Conservation (phyloP, 2,329 filamentous ascomycete species). For the Fusarium drepaniforme region DNA sequence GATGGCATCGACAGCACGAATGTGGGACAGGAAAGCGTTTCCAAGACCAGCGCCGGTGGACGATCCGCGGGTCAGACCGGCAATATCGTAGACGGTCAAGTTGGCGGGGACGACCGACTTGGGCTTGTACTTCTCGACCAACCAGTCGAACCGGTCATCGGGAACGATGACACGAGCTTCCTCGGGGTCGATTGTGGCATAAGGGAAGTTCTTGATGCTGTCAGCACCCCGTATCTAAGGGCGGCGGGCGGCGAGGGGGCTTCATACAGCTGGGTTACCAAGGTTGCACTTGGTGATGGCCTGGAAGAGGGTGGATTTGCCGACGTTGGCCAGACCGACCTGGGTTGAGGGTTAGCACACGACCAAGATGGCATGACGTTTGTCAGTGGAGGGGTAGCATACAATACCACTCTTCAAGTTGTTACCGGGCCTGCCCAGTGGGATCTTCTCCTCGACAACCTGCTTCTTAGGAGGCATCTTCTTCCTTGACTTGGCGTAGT, state of each 20-base stretch:
- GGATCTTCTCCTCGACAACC: constrained; percentile 93
- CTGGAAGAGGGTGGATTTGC: constrained; percentile 99
- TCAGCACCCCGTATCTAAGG: constrained; percentile 55
- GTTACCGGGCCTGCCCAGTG: constrained; percentile 96
- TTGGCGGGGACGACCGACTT: constrained; percentile 98
- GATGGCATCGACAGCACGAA: constrained; percentile 97
- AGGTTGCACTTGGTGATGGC: constrained; percentile 98
- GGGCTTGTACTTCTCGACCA: constrained; percentile 95
- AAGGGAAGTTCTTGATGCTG: constrained; percentile 87
- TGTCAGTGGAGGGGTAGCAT: constrained; percentile 50
- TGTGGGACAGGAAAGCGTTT: constrained; percentile 98
- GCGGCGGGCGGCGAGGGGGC: constrained; percentile 47
- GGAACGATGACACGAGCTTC: constrained; percentile 98
- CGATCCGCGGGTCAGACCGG: constrained; percentile 93
- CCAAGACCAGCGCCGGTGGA: constrained; percentile 98
- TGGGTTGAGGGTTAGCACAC: constrained; percentile 55
- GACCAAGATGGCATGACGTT: constrained; percentile 8
- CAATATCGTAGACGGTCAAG: constrained; percentile 98
- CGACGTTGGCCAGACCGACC: constrained; percentile 99
- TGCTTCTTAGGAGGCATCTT: constrained; percentile 98
- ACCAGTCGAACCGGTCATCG: constrained; percentile 95
- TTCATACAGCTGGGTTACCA: constrained; percentile 92
- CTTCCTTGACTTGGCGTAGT: constrained; percentile 72
- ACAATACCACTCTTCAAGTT: constrained; percentile 99
- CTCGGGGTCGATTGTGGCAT: constrained; percentile 98